A percentile compares a stretch with the other conserved stretches of the same genome.
Evolutionary conservation across 2,329 filamentous ascomycete species (phyloP).

Genomic region (Plectosphaerella cucumerina): DNA sequence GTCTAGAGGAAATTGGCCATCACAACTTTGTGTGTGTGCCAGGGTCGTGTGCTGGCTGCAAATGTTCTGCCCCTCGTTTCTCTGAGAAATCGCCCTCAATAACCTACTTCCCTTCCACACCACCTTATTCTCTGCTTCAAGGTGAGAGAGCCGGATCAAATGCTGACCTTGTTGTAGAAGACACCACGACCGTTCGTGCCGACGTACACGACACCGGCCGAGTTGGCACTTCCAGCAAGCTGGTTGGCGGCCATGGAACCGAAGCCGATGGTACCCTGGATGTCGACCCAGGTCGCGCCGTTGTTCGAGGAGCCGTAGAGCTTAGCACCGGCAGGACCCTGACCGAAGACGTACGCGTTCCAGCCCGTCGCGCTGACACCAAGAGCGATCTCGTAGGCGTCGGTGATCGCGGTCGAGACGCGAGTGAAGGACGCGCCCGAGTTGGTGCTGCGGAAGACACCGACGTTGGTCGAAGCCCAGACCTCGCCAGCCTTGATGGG

Average conservation of each 20-base stretch:
- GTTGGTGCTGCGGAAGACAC: conserved; percentile 51
- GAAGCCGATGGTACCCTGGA: conserved; percentile 45
- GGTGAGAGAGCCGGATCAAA: neutral
- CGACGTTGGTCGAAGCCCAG: conserved; percentile 50
- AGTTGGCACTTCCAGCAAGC: conserved; percentile 41
- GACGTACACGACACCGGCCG: conserved; percentile 41
- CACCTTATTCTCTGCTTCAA: too few relatives aligned
- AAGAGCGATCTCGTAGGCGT: conserved; percentile 38
- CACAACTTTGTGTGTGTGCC: too few relatives aligned
- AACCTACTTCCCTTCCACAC: too few relatives aligned
- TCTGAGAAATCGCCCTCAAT: too few relatives aligned
- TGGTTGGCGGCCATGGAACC: conserved; percentile 34
- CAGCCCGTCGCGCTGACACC: conserved; percentile 35
- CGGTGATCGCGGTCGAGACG: conserved; percentile 28
- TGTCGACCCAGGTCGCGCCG: conserved; percentile 40
- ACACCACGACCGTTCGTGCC: conserved; percentile 47
- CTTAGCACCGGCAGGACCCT: conserved; percentile 34
- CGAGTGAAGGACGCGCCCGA: conserved; percentile 44
- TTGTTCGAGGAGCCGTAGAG: conserved; percentile 41
- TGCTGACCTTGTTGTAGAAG: conserved; percentile 20
- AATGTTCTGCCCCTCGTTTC: too few relatives aligned
- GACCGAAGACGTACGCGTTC: conserved; percentile 45
- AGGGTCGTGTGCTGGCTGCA: too few relatives aligned
- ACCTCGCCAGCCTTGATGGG: conserved; percentile 59
- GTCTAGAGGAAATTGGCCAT: too few relatives aligned